Conservation (phyloP, 2,329 filamentous ascomycete species). For the Alternaria brassicae region DNA sequence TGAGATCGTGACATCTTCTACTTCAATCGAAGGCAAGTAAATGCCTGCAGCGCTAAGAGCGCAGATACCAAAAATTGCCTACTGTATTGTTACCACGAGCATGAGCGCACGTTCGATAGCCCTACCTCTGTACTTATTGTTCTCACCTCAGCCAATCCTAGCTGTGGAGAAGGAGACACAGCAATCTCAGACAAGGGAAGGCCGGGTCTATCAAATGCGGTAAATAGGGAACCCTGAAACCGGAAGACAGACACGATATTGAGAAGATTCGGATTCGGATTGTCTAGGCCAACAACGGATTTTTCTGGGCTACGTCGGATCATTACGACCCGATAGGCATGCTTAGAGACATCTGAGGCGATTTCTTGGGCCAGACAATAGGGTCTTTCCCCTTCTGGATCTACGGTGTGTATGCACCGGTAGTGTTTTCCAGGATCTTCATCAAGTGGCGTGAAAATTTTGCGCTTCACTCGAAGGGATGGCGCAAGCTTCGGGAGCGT, state of each 20-base stretch:
- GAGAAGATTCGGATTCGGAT: constrained; percentile 17
- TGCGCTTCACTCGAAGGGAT: not conserved
- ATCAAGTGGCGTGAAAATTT: constrained; percentile 11
- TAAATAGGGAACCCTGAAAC: constrained; percentile 16
- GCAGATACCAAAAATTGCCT: constrained; percentile 12
- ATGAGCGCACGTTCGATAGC: not conserved
- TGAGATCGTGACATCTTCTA: constrained; percentile 18
- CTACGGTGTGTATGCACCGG: constrained; percentile 16
- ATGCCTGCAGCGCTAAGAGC: constrained; percentile 8
- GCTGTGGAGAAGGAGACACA: constrained; percentile 10
- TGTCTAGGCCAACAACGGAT: constrained; percentile 8
- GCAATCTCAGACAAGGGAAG: constrained; percentile 19
- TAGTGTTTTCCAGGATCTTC: constrained; percentile 9
- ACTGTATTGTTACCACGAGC: not conserved
- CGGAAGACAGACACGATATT: constrained; percentile 21
- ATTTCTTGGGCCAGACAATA: constrained; percentile 18
- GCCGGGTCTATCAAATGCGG: constrained; percentile 7
- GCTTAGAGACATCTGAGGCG: not conserved
- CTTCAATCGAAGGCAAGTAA: constrained; percentile 1
- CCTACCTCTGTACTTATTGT: constrained; percentile 22
- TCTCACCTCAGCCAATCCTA: constrained; percentile 14
- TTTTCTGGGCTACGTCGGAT: constrained; percentile 13
- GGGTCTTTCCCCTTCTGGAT: constrained; percentile 13
- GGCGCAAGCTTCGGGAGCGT: not conserved
- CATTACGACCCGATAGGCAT: constrained; percentile 14